Base-by-base conservation (phyloP, 2,329 filamentous ascomycete genomes). In the Rutstroemia sp. region DNA sequence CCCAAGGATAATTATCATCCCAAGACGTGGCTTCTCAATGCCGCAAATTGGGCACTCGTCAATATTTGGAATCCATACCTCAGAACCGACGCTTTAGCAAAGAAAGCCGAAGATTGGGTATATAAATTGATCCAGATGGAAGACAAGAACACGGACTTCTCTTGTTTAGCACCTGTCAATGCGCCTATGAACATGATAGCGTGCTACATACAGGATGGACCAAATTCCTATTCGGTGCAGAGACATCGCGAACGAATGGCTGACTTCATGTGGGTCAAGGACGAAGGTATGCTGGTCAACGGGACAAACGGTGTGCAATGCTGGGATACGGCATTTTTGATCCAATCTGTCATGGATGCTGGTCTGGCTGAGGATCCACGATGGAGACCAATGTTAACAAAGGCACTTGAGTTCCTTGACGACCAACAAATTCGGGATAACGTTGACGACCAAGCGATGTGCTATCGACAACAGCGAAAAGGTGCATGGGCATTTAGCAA, bases 221-320 rank as follows among this genome's bases (percentile, higher is more conserved):
- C 88, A 0, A 84, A 87, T 48, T 80, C 87, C 0, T 78, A 78
- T 55, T 85, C 85, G 0, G 85, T 96, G 27, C 79, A 81, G 49
- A 81, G 87, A 42, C 92, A 96, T 67, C 76, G 89, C 8, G 89
- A 96, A 65, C 83, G 90, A 3, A 72, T 96, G 12, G 80, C 89
- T 45, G 94, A 99, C 66, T 95, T 86, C 60, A 72, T 99, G 30
- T 99, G 94, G 92, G 78, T 99, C 50, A 96, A 95, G 61, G 72
- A 84, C 37, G 92, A 96, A 69, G 94, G 94, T 5, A 90, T 99
- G 89, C 78, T 97, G 48, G 87, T 87, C 72, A 96, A 96, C 65
- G 94, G 94, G 39, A 99, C 94, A 8, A 97, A 99, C 64, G 94
- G 94, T n/a, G 92, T 97, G 1, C 94, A 99, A 71, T 88, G 85